Base-by-base conservation (phyloP, 83 land plant species). In the Picea mariana region DNA sequence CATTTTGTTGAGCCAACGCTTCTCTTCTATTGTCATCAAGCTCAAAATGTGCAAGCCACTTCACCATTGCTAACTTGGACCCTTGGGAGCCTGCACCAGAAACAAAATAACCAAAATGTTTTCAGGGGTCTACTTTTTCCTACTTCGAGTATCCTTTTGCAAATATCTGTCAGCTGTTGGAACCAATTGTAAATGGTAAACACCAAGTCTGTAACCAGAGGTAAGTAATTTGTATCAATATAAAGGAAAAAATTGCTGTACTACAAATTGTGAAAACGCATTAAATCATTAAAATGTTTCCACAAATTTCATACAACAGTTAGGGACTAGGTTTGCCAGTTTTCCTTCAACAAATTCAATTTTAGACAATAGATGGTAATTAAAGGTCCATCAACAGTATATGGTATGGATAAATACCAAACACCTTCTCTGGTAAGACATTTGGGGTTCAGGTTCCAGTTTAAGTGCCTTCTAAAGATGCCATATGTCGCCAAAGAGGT, bases 21-120 rank as follows among this genome's bases (percentile, higher is more conserved):
- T 78, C 81, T 80, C 79, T 82, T 55, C 76, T 82, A 27, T 82
- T 55, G 27, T 82, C 83, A 55, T 80, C 62, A 55, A 82, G 66
- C 62, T 82, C 42, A 27, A 82, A 47, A 18, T 38, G 24, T 21
- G 64, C 83, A 78, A 82, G 81, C 64, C 27, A 21, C 21, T 61
- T 52, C 6, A 38, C n/a, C 83, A 82, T 82, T 52, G 81, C 72
- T 55, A 79, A 31, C 17, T 79, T 79, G 66, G 44, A 38, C 23
- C 17, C 47, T 15, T 79, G 47, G 12, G 72, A 13, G 26, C 81
- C 81, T 79, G 69, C 68, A n/a, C 23, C 69, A 26, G 55, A 79
- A 62, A 79, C n/a, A 34, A 38, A 52, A 73, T 16, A 52, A 18
- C 52, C 9, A 11, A 40, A 52, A 75, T 4, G 31, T 75, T 75